phyloP scores from a whole-genome alignment of 306 rosid species.

The Quercus alba region DNA sequence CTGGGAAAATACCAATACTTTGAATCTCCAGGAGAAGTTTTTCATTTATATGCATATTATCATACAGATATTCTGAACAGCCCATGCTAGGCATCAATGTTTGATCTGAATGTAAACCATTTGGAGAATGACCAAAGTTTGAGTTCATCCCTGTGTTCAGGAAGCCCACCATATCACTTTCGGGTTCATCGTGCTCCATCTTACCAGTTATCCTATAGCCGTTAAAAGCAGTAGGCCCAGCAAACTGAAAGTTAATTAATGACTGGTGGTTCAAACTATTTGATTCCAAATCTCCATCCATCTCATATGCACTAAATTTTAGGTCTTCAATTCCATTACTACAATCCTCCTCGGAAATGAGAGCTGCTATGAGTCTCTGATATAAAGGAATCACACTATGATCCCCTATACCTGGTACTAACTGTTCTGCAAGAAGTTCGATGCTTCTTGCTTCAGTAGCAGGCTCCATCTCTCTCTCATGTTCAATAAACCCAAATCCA shows the following conservation, averaged over 20 bases:
- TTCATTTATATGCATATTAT: constrained; percentile 63
- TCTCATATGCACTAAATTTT: constrained; percentile 52
- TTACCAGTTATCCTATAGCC: constrained; percentile 50
- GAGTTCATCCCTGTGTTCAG: constrained; percentile 44
- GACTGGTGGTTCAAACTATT: constrained; percentile 48
- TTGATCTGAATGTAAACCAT: constrained; percentile 62
- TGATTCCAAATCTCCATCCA: constrained; percentile 61
- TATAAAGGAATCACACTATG: constrained; percentile 64
- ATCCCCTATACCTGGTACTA: constrained; percentile 47
- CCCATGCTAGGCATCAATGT: constrained; percentile 38
- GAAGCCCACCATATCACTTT: constrained; percentile 40
- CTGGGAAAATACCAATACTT: constrained; percentile 80
- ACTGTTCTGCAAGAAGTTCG: constrained; percentile 43
- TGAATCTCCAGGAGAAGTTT: constrained; percentile 90
- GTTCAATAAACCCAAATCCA: constrained; percentile 44
- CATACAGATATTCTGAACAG: constrained; percentile 74
- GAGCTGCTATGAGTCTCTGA: constrained; percentile 85
- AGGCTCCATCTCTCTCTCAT: constrained; percentile 35
- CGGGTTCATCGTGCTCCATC: constrained; percentile 51
- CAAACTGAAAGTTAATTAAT: constrained; percentile 50
- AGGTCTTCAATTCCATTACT: constrained; percentile 56
- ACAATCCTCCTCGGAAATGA: constrained; percentile 84
- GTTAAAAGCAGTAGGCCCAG: constrained; percentile 58
- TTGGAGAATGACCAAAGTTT: constrained; percentile 41
- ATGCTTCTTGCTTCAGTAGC: constrained; percentile 32